Evolutionary conservation across 208 protist species (phyloP), one percentile per base, ranked within the genome.

Genomic region (Trichomonas tenax): DNA sequence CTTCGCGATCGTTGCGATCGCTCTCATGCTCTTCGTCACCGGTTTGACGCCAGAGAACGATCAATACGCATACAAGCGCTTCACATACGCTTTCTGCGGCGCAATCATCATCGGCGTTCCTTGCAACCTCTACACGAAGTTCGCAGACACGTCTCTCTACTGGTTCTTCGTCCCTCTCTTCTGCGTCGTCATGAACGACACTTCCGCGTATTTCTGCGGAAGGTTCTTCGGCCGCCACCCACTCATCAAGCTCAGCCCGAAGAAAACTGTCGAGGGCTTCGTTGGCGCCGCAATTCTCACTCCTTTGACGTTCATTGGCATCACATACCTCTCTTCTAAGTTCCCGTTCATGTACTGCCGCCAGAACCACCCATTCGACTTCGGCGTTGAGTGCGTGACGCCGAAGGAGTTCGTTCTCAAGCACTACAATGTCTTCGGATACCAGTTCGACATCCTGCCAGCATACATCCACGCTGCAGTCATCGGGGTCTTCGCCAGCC

Each of bases 401-500:
- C 63, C 48, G 3, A 23, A 17, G 34, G 96, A 88, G 34, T 96
- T 96, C 23, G 34, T 95, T 6, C 49, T 0, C 23, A 44, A 0
- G 8, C 14, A 40, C 23, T 95, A 82, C 23, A 34, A 90, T 0
- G 8, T 82, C 14, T 72, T 49, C 10, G 49, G 63, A 0, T 31
- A 31, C 0, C 9, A 0, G 0, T 51, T 40, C 9, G 17, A 0
- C 21, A 38, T 97, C 17, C 40, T 81, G 10, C 97, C 97, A 46
- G 96, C 98, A 23, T 98, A 99, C 97, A 97, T 98, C 63, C 99
- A 99, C 97, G 98, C 98, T 9, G 41, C 99, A n/a, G 97, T 98
- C 34, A 97, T 99, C n/a, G 98, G 98, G 26, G 97, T 98, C 26
- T 99, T 99, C 96, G 98, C 98, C 9, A 99, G 98, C 40, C 96